Evolutionary conservation across 352 stramenopile genomes (phyloP).

Genomic region (Peronosclerospora sorghi): DNA sequence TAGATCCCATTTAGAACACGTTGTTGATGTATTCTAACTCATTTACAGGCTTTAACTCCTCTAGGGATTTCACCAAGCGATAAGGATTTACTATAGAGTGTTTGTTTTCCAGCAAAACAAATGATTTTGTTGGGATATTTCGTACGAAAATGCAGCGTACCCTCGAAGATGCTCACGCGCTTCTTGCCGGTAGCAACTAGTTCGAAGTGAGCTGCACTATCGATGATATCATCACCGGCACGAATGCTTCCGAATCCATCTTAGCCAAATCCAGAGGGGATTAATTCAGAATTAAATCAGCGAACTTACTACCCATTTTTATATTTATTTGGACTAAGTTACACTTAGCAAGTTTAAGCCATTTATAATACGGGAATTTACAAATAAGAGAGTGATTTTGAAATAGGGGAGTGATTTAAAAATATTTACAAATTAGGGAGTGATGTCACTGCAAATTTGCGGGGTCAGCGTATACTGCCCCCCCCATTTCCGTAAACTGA

Average conservation of each 20-base stretch:
- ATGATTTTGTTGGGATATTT: constrained; percentile 49
- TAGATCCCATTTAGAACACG: background rate
- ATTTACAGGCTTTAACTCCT: constrained; percentile 29
- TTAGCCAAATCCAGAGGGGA: too few relatives aligned
- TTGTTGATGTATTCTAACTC: background rate
- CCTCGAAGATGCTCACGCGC: constrained; percentile 49
- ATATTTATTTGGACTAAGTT: too few relatives aligned
- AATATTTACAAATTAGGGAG: too few relatives aligned
- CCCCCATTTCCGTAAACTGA: too few relatives aligned
- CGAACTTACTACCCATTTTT: too few relatives aligned
- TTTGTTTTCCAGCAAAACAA: constrained; percentile 49
- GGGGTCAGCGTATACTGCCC: too few relatives aligned
- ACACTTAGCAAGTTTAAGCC: too few relatives aligned
- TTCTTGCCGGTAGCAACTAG: constrained; percentile 51
- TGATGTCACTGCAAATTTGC: too few relatives aligned
- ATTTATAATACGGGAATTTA: too few relatives aligned
- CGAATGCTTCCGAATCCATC: constrained; percentile 44
- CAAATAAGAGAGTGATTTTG: too few relatives aligned
- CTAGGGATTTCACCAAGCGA: constrained; percentile 46
- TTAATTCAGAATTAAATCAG: too few relatives aligned
- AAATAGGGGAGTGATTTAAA: too few relatives aligned
- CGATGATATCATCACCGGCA: constrained; percentile 55
- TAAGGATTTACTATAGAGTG: constrained; percentile 33
- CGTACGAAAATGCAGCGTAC: constrained; percentile 62
- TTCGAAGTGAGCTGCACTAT: constrained; percentile 64